Conservation (phyloP, 208 protist species). For the Tritrichomonas foetus region DNA sequence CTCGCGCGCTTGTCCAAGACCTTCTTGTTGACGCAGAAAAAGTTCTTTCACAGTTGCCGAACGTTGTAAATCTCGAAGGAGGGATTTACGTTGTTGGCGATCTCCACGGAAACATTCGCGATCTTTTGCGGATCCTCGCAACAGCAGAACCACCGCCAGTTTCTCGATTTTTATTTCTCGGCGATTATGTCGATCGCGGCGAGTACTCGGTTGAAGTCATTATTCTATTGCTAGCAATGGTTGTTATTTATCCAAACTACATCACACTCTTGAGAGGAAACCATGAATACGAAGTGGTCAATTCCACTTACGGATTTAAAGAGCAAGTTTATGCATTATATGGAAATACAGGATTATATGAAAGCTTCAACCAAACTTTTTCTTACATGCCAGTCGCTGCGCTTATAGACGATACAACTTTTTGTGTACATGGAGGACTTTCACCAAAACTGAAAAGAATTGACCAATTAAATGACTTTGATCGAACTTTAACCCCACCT, state of each 20-base stretch:
- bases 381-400: neutral
- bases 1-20: neutral
- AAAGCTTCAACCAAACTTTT: neutral
- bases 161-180: neutral
- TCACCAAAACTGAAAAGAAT: neutral
- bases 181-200: constrained; percentile 18
- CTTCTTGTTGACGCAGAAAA: neutral
- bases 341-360: neutral
- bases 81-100: neutral
- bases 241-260: neutral
- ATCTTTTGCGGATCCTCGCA: neutral
- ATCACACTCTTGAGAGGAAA: neutral
- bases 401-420: neutral
- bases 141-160: neutral
- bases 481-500: neutral
- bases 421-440: neutral
- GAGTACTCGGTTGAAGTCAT: neutral
- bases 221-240: neutral
- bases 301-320: neutral
- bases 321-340: neutral
- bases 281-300: neutral
- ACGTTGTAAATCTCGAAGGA: neutral
- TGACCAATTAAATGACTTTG: neutral
- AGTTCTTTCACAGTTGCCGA: neutral
- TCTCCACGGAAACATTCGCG: neutral